Conservation (phyloP, 164 flowering plant species). For the Cinnamomum chago region DNA sequence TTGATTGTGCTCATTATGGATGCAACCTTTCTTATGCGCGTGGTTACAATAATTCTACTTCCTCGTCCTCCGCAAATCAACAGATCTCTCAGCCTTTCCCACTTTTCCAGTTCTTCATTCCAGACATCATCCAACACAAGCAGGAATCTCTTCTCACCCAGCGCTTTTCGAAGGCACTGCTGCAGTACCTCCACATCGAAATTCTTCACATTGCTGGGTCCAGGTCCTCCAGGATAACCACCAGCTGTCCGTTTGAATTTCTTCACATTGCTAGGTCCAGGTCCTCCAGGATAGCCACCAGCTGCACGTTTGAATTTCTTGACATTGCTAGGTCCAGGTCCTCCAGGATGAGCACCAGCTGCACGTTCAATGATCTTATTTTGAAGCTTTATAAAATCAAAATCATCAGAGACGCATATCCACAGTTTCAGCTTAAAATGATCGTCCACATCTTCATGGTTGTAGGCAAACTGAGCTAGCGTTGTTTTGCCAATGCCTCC, state of each 20-base stretch:
- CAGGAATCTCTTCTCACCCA: not conserved
- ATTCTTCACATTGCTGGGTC: no score
- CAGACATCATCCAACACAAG: not conserved
- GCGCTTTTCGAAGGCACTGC: not conserved
- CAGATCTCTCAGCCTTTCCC: not conserved
- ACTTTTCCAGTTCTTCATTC: not conserved
- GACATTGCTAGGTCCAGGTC: not conserved
- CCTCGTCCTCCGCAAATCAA: not conserved
- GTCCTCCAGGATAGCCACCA: not conserved
- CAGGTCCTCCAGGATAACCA: no score
- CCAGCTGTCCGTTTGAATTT: not conserved
- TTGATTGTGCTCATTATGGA: not conserved
- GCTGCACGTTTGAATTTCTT: not conserved
- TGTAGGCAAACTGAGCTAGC: no score
- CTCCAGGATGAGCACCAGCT: not conserved
- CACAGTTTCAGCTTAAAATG: no score
- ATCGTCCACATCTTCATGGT: no score
- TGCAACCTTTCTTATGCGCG: not conserved
- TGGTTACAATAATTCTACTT: not conserved
- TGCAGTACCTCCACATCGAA: not conserved
- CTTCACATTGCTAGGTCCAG: not conserved
- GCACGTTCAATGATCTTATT: not conserved
- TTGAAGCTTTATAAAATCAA: no score
- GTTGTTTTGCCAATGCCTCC: no score
- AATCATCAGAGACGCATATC: no score